Evolutionary conservation across 2,329 filamentous ascomycete genomes (phyloP).

Genomic region (Penicillium frequentans): DNA sequence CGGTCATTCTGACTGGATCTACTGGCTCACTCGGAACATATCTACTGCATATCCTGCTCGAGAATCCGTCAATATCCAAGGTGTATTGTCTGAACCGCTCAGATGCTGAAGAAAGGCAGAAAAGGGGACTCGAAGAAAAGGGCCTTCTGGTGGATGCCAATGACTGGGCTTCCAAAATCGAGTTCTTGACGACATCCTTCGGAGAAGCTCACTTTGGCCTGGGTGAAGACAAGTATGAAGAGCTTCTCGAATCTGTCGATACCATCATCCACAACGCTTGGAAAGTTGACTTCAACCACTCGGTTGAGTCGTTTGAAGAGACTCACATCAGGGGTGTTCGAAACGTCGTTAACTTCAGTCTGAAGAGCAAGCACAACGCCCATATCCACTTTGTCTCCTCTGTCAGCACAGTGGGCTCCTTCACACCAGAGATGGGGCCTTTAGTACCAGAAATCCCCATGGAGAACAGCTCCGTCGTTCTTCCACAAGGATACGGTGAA

Average conservation of each 20-base stretch:
- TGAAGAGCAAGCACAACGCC: conserved; percentile 18
- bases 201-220: conserved; percentile 29
- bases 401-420: conserved; percentile 27
- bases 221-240: conserved; percentile 19
- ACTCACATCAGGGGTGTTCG: conserved; percentile 32
- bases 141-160: conserved; percentile 31
- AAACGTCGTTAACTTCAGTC: conserved; percentile 29
- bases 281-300: conserved; percentile 40
- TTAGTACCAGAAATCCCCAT: conserved; percentile 31
- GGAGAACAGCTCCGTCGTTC: conserved; percentile 27
- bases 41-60: conserved; percentile 43
- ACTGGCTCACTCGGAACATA: conserved; percentile 54
- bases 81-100: conserved; percentile 52
- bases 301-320: conserved; percentile 34
- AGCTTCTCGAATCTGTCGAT: conserved; percentile 25
- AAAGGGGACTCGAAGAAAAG: conserved; percentile 35
- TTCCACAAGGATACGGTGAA: conserved; percentile 37
- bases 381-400: conserved; percentile 34
- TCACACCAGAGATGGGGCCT: conserved; percentile 17
- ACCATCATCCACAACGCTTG: conserved; percentile 39
- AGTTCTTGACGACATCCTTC: conserved; percentile 34
- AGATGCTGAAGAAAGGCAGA: conserved; percentile 46
- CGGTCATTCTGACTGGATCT: conserved; percentile 48
- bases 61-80: conserved; percentile 37
- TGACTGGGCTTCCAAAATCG: conserved; percentile 29